Evolutionary conservation across 768 basidiomycete species (phyloP).

Genomic region (Boletus speciosus): DNA sequence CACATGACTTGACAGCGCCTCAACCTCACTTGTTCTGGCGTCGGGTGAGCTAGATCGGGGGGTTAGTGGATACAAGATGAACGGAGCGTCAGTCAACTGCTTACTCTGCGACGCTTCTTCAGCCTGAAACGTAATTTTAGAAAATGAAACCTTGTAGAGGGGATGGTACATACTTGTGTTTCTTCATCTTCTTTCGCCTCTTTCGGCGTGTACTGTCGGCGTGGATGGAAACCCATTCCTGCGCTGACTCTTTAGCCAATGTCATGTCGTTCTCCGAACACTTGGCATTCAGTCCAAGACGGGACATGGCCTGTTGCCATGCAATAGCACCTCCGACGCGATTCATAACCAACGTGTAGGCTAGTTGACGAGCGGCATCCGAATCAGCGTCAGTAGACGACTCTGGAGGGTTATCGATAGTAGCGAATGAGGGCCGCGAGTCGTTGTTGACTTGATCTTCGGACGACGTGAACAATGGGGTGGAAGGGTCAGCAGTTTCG

Average conservation of each 20-base stretch:
- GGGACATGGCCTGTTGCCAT: constrained; percentile 68
- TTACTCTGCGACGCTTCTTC: constrained; percentile 86
- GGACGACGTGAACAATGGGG: constrained; percentile 17
- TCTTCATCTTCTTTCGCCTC: constrained; percentile 92
- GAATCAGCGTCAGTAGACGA: constrained; percentile 69
- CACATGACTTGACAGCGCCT: not conserved
- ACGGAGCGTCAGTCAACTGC: constrained; percentile 25
- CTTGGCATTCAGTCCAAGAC: constrained; percentile 57
- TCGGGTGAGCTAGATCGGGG: constrained; percentile 42
- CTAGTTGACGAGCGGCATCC: constrained; percentile 77
- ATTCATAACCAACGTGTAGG: constrained; percentile 66
- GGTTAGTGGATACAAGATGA: constrained; percentile 15
- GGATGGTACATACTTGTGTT: constrained; percentile 74
- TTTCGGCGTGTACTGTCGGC: constrained; percentile 85
- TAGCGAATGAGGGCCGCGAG: constrained; percentile 23
- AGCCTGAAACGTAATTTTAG: constrained; percentile 45
- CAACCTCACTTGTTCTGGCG: constrained; percentile 30
- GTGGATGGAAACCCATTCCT: constrained; percentile 61
- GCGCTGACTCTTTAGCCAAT: constrained; percentile 51
- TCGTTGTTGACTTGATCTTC: constrained; percentile 26
- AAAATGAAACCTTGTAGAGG: constrained; percentile 4
- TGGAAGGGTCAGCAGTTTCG: constrained; percentile 29
- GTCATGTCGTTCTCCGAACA: constrained; percentile 48
- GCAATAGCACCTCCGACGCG: constrained; percentile 55
- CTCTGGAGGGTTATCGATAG: constrained; percentile 44